phyloP scores from a whole-genome alignment of 768 basidiomycete genomes.

The Dendrothele bispora region DNA sequence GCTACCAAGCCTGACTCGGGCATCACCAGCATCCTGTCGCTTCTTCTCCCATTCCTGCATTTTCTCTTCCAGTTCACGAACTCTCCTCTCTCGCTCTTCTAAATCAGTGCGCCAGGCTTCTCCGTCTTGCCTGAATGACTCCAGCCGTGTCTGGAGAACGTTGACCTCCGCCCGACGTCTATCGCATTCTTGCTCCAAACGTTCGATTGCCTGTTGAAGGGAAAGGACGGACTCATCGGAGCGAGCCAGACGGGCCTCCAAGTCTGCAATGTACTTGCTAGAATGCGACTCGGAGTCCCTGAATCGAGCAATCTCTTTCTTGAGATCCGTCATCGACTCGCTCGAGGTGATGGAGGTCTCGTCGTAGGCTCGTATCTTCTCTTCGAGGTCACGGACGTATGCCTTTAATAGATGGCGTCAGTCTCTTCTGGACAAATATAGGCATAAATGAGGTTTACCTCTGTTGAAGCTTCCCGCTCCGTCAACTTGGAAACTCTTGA shows the following conservation, averaged over 20 bases:
- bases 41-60: constrained; percentile 78
- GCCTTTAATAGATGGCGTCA: constrained; percentile 68
- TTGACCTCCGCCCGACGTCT: constrained; percentile 72
- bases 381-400: constrained; percentile 91
- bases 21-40: constrained; percentile 65
- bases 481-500: constrained; percentile 75
- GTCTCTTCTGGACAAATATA: too few species aligned
- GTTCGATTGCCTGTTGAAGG: constrained; percentile 71
- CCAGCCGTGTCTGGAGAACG: constrained; percentile 68
- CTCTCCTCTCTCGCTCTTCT: constrained; percentile 76
- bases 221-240: constrained; percentile 75
- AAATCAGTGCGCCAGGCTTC: constrained; percentile 84
- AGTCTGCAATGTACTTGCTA: constrained; percentile 77
- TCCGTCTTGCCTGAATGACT: constrained; percentile 67
- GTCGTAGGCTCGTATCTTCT: constrained; percentile 83
- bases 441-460: constrained; percentile 50
- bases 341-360: constrained; percentile 76
- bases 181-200: constrained; percentile 74
- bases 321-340: constrained; percentile 80
- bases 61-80: constrained; percentile 75
- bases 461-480: constrained; percentile 89
- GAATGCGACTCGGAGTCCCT: constrained; percentile 76
- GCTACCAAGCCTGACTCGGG: constrained; percentile 62
- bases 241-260: constrained; percentile 78
- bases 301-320: constrained; percentile 76